Evolutionary conservation across 495 filamentous ascomycete genomes (phyloP), one percentile per base, ranked within the genome.

Genomic region (Penicillium pancosmium): DNA sequence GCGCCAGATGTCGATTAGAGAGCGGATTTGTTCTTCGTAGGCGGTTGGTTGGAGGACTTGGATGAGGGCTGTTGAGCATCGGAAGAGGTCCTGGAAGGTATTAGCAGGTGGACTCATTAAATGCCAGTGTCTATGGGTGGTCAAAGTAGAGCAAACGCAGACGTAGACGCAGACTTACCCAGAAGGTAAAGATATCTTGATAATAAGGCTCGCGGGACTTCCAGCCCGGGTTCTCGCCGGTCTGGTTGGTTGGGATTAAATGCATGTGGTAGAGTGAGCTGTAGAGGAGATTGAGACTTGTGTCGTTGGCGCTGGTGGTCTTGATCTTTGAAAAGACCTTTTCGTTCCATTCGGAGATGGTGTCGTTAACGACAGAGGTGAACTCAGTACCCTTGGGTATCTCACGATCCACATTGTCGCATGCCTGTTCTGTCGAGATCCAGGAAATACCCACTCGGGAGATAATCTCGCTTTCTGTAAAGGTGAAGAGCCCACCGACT

Each of bases 361-460:
- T 80, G 15, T 73, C 71, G 4, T 72, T 46, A 16, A 84, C 80
- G 5, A 88, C 69, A 5, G 74, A 66, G 2, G 76, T 57, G 21
- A 89, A 72, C 0, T 67, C 57, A 1, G 79, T 82, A 0, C 67
- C 69, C 3, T 57, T 46, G 0, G 87, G 84, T 38, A 91, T 88
- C 65, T 91, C 84, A 5, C 61, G 55, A 11, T 86, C 67, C 13
- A 87, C 77, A 57, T 85, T 83, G 12, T 68, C 46, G 65, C 88
- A 90, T 8, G 88, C 88, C 57, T 86, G 79, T n/a, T 72, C 72
- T 0, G 78, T 62, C 9, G 87, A 90, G 10, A 91, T 84, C 72
- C 85, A 90, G 12, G 87, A 91, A 23, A 91, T 84, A 2, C 88
- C 88, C 5, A 91, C 88, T 10, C 84, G 78, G 9, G 87, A 90